phyloP scores from a whole-genome alignment of 2,329 filamentous ascomycete species.

The Coccinonectria pachysandricola region DNA sequence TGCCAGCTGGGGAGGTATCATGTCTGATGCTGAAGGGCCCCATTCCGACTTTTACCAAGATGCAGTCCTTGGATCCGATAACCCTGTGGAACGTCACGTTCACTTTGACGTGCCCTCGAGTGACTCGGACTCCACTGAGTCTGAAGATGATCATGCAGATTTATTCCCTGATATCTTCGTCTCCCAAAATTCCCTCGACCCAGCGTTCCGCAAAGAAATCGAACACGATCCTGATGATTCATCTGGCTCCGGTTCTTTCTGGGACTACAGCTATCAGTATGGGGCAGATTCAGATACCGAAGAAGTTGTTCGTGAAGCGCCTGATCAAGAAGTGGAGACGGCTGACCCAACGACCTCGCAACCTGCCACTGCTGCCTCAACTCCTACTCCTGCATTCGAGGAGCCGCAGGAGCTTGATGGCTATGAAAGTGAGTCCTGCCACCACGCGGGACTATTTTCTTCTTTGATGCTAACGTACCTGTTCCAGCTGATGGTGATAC shows the following conservation, averaged over 20 bases:
- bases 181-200: slow-evolving; percentile 62
- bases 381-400: slow-evolving; percentile 22
- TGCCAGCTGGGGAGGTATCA: slow-evolving; percentile 46
- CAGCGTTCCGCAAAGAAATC: slow-evolving; percentile 62
- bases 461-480: slow-evolving; percentile 27
- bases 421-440: slow-evolving; percentile 46
- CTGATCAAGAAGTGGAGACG: slow-evolving; percentile 32
- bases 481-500: slow-evolving; percentile 48
- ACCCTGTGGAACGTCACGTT: slow-evolving; percentile 49
- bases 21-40: slow-evolving; percentile 35
- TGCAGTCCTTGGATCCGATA: slow-evolving; percentile 33
- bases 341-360: slow-evolving; percentile 31
- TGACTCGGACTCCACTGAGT: slow-evolving; percentile 56
- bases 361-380: slow-evolving; percentile 12
- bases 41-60: slow-evolving; percentile 32
- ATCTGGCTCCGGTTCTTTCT: slow-evolving; percentile 49
- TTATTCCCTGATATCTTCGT: slow-evolving; percentile 73
- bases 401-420: slow-evolving; percentile 39
- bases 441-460: slow-evolving; percentile 4
- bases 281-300: slow-evolving; percentile 33
- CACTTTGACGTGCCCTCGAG: slow-evolving; percentile 62
- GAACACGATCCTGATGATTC: slow-evolving; percentile 55
- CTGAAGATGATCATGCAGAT: slow-evolving; percentile 49
- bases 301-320: slow-evolving; percentile 25
- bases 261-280: slow-evolving; percentile 48